Conservation (phyloP, 352 stramenopile species). For the Globisporangium takayamanum region DNA sequence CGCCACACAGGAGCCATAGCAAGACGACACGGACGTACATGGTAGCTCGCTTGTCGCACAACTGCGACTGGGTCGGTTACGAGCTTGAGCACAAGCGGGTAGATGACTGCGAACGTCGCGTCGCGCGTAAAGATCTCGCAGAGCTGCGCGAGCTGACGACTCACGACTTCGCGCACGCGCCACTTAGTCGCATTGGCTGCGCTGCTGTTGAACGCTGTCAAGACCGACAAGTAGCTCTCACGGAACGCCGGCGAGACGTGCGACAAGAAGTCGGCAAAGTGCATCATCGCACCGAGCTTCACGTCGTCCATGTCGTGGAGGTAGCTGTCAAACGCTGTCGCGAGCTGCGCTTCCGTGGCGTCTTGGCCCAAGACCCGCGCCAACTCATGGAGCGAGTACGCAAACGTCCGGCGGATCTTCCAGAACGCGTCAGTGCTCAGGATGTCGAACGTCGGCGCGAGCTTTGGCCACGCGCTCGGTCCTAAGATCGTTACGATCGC, state of each 20-base stretch:
- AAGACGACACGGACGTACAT: conserved; percentile 15
- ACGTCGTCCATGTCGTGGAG: conserved; percentile 80
- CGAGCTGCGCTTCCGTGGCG: conserved; percentile 72
- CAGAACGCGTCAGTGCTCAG: conserved; percentile 80
- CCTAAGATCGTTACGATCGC: conserved; percentile 84
- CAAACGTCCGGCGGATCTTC: conserved; percentile 90
- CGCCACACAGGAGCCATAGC: background rate
- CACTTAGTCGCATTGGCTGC: conserved; percentile 80
- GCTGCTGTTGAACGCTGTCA: conserved; percentile 58
- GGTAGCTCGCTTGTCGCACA: conserved; percentile 67
- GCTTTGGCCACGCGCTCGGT: conserved; percentile 50
- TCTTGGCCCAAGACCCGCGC: conserved; percentile 74
- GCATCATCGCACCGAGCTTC: conserved; percentile 71
- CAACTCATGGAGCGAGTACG: conserved; percentile 89
- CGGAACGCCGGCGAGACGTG: conserved; percentile 63
- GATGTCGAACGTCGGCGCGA: conserved; percentile 76
- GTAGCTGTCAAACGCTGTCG: conserved; percentile 81
- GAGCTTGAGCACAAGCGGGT: conserved; percentile 68
- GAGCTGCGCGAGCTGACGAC: conserved; percentile 63
- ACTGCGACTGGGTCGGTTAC: conserved; percentile 68
- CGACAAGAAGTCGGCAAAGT: conserved; percentile 84
- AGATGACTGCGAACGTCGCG: conserved; percentile 70
- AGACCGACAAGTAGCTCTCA: conserved; percentile 72
- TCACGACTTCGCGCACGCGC: conserved; percentile 74
- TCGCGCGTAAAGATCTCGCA: conserved; percentile 63